Percentiles rank a stretch among this genome's conserved stretches.
phyloP scores from a whole-genome alignment of 2,329 filamentous ascomycete species.

The Verticillium dahliae region DNA sequence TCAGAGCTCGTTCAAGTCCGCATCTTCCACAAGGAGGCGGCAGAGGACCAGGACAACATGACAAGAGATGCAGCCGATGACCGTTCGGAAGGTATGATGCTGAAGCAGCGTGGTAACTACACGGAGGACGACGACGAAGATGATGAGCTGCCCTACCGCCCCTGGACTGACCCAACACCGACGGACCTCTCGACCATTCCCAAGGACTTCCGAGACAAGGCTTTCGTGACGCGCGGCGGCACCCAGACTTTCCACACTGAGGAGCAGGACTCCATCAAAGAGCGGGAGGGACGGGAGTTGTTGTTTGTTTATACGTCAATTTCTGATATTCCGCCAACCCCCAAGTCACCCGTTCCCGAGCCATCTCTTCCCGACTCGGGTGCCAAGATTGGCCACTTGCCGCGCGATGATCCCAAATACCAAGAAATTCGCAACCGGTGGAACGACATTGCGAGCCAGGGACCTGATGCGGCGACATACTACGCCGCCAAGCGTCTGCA shows the following conservation, averaged over 20 bases:
- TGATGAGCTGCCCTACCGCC: conserved; percentile 44
- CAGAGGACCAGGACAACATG: conserved; percentile 64
- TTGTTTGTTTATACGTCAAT: conserved; percentile 53
- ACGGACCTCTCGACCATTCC: conserved; percentile 42
- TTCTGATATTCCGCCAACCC: conserved; percentile 49
- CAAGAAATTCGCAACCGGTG: conserved; percentile 44
- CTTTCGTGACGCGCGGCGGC: conserved; percentile 49
- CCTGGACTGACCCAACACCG: conserved; percentile 42
- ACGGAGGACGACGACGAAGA: conserved; percentile 52
- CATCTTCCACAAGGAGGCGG: conserved; percentile 65
- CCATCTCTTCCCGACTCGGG: conserved; percentile 13
- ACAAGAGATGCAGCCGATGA: conserved; percentile 67
- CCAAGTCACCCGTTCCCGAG: conserved; percentile 44
- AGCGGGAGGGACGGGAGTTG: conserved; percentile 52
- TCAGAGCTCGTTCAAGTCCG: conserved; percentile 59
- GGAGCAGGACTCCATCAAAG: conserved; percentile 48
- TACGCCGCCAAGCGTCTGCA: conserved; percentile 34
- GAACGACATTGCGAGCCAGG: conserved; percentile 38
- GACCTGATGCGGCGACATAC: conserved; percentile 32
- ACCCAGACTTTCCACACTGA: conserved; percentile 41
- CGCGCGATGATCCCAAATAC: conserved; percentile 31
- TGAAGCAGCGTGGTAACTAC: conserved; percentile 49
- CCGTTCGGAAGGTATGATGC: conserved; percentile 64
- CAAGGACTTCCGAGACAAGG: conserved; percentile 37
- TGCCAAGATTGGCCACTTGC: conserved; percentile 27